Percentiles rank a stretch among this genome's conserved stretches.
Evolutionary conservation across 2,329 filamentous ascomycete genomes (phyloP).

Genomic region (Zymoseptoria brevis): DNA sequence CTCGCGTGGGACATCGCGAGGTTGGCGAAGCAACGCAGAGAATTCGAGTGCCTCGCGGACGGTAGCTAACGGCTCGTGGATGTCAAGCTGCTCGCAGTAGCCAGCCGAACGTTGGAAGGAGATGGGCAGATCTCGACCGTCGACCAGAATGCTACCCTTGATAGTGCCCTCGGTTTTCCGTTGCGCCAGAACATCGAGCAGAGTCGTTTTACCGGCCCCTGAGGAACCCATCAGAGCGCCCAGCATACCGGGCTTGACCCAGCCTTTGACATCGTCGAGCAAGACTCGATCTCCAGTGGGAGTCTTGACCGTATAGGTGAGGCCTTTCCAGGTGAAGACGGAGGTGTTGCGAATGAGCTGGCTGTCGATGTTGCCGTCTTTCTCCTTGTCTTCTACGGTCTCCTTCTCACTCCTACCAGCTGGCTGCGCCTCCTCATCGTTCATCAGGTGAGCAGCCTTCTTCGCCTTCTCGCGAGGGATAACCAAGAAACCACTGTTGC

Average conservation of each 20-base stretch:
- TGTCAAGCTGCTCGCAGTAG: slow-evolving; percentile 56
- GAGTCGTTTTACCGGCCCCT: slow-evolving; percentile 43
- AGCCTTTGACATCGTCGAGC: slow-evolving; percentile 58
- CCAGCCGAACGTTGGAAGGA: slow-evolving; percentile 49
- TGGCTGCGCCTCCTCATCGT: slow-evolving; percentile 13
- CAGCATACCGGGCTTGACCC: slow-evolving; percentile 66
- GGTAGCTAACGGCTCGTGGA: slow-evolving; percentile 59
- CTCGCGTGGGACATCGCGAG: slow-evolving; percentile 45
- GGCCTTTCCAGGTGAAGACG: slow-evolving; percentile 75
- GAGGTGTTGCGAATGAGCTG: slow-evolving; percentile 54
- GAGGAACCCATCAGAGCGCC: slow-evolving; percentile 77
- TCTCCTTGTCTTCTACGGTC: background rate
- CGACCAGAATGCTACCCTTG: slow-evolving; percentile 39
- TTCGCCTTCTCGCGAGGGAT: slow-evolving; percentile 54
- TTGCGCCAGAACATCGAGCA: slow-evolving; percentile 35
- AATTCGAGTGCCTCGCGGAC: slow-evolving; percentile 60
- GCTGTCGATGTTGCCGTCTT: slow-evolving; percentile 9
- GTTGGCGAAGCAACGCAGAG: slow-evolving; percentile 56
- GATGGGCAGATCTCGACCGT: slow-evolving; percentile 32
- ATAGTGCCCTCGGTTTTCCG: slow-evolving; percentile 40
- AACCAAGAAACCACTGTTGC: slow-evolving; percentile 37
- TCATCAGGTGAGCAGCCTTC: slow-evolving; percentile 20
- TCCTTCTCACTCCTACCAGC: slow-evolving; percentile 4
- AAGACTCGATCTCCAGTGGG: slow-evolving; percentile 39
- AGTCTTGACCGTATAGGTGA: slow-evolving; percentile 65